phyloP scores from a whole-genome alignment of 371 early-diverging fungal species.

The Sporodiniella umbellata region DNA sequence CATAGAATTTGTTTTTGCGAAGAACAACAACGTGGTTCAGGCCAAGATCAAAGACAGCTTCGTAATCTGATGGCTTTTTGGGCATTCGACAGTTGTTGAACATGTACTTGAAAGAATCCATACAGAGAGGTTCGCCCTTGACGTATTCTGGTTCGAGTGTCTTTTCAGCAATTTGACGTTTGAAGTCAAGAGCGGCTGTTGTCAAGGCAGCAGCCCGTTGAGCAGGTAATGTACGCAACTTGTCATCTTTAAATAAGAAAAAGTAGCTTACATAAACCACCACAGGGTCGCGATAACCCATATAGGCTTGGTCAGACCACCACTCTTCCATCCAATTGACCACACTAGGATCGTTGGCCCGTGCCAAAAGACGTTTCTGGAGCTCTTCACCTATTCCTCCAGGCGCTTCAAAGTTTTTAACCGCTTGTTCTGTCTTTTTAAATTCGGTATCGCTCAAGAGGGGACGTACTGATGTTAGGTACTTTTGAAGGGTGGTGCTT shows the following conservation, averaged over 20 bases:
- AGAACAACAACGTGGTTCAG: constrained; percentile 84
- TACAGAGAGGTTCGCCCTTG: constrained; percentile 78
- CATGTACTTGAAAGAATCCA: constrained; percentile 91
- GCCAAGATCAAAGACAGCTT: constrained; percentile 69
- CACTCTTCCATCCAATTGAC: constrained; percentile 94
- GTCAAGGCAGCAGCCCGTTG: constrained; percentile 87
- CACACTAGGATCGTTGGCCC: constrained; percentile 58
- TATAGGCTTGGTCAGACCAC: constrained; percentile 93
- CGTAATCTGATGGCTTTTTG: constrained; percentile 77
- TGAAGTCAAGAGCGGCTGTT: constrained; percentile 85
- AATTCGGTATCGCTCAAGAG: constrained; percentile 72
- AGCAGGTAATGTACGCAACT: constrained; percentile 71
- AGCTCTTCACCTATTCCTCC: constrained; percentile 81
- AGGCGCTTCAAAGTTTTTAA: constrained; percentile 76
- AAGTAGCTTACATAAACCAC: constrained; percentile 88
- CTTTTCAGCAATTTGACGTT: constrained; percentile 73
- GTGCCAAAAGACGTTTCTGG: constrained; percentile 77
- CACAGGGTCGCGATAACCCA: constrained; percentile 94
- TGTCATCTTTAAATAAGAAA: constrained; percentile 81
- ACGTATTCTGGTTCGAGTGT: constrained; percentile 84
- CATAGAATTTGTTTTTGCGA: constrained; percentile 89
- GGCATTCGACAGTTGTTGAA: constrained; percentile 96
- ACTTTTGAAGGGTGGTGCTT: constrained; percentile 74
- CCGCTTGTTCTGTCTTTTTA: constrained; percentile 64
- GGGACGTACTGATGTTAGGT: constrained; percentile 76